Conservation (phyloP, 2,329 filamentous ascomycete genomes). For the Ascomycota sp. region DNA sequence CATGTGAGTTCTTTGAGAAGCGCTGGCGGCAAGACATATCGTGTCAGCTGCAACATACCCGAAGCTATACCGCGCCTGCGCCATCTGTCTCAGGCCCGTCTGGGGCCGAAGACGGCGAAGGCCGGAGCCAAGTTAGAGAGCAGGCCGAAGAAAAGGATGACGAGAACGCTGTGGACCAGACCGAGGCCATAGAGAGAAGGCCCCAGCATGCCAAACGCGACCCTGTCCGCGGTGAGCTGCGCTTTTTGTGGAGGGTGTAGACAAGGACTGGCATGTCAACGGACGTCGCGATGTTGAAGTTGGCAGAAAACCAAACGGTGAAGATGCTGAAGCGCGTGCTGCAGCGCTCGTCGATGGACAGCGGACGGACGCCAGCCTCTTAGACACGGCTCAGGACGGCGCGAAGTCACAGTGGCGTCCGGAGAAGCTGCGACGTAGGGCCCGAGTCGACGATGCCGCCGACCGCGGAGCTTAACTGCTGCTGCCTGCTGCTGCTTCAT, state of each 20-base stretch:
- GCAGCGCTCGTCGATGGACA: slow-evolving; percentile 19
- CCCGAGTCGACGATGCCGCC: neutral
- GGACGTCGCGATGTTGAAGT: slow-evolving; percentile 24
- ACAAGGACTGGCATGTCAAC: slow-evolving; percentile 2
- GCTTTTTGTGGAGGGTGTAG: too few relatives aligned
- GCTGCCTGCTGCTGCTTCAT: neutral
- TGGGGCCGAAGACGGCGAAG: slow-evolving; percentile 37
- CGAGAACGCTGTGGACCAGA: slow-evolving; percentile 32
- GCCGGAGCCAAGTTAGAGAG: slow-evolving; percentile 32
- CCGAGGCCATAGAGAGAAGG: slow-evolving; percentile 31
- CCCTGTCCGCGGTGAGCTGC: slow-evolving; percentile 12
- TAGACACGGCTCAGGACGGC: slow-evolving; percentile 20
- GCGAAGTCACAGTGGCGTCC: slow-evolving; percentile 5
- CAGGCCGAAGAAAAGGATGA: slow-evolving; percentile 44
- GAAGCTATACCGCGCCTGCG: slow-evolving; percentile 43
- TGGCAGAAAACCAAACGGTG: slow-evolving; percentile 27
- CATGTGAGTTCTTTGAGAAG: neutral
- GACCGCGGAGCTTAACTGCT: neutral
- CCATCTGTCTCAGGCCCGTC: slow-evolving; percentile 45
- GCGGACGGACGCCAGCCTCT: slow-evolving; percentile 21
- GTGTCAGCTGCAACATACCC: slow-evolving; percentile 16
- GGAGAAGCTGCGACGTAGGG: neutral
- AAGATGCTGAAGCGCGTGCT: slow-evolving; percentile 22
- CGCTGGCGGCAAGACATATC: too few relatives aligned
- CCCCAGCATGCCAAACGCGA: slow-evolving; percentile 44